Evolutionary conservation across 352 stramenopile genomes (phyloP), one percentile per base, ranked within the genome.

Genomic region (Phytopythium oedochilum): DNA sequence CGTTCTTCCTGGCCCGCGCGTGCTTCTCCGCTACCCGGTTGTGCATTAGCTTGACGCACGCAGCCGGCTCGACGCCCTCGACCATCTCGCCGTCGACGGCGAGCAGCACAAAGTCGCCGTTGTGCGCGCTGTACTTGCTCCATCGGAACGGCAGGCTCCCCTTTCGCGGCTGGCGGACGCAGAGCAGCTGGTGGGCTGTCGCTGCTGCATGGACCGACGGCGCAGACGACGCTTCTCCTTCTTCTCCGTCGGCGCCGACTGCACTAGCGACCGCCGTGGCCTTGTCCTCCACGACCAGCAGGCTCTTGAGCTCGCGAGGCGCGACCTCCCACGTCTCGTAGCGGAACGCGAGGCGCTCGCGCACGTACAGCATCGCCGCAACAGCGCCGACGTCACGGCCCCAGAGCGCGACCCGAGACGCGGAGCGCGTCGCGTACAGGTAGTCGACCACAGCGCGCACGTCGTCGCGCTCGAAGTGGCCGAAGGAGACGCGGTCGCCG

Each of bases 51-150:
- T 49, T 50, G 47, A 65, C 43, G 28, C 76, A 88, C 10, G 63
- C 43, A 29, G 64, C 53, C 0, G 69, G n/a, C 18, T 55, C 69
- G 35, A 86, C 40, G 7, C 71, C 73, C 17, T 79, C 60, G 32
- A 92, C 70, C 22, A 60, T 51, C 32, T 66, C 34, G 23, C 75
- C 73, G 38, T 72, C 68, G 28, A 92, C 70, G n/a, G 76, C 70
- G 23, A 92, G 71, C 32, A 92, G 49, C 18, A 76, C 77, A 55
- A 92, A 88, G 59, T 92, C 81, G 6, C 81, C 81, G 44, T 87
- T 71, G 36, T 46, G 53, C 20, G 74, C 78, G 32, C 78, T 82
- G 49, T 81, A 71, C 53, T 67, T 73, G 29, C 73, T 84, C 42
- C 85, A 63, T 3, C 81, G 76, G 52, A 88, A 89, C 2, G 64